These are phyloP conservation scores for Microsporum ferrugineum DNA, from an alignment of 2,329 filamentous ascomycete genomes.

Conservation along the genomic window DNA sequence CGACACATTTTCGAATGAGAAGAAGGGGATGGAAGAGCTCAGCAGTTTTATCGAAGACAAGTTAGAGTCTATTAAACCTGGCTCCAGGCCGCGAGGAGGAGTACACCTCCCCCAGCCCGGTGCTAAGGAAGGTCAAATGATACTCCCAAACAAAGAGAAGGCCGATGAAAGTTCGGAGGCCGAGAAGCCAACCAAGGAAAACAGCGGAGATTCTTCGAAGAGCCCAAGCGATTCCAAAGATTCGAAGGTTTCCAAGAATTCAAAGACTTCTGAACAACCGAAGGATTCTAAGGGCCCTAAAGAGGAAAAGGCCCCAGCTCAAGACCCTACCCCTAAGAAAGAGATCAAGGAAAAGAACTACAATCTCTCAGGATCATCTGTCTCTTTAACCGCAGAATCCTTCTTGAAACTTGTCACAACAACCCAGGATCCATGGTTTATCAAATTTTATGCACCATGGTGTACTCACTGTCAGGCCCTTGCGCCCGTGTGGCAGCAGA, in stretches of 20 bases:
- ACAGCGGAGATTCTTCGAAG: not conserved
- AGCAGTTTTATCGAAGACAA: conserved; percentile 62
- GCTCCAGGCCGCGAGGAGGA: conserved; percentile 58
- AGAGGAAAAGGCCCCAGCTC: conserved; percentile 34
- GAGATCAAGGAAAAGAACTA: conserved; percentile 30
- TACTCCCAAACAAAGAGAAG: conserved; percentile 31
- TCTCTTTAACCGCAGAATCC: conserved; percentile 65
- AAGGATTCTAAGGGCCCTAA: conserved; percentile 31
- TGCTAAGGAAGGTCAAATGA: conserved; percentile 41
- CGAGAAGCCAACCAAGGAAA: not conserved
- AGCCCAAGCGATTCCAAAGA: not conserved
- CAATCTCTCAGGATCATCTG: conserved; percentile 65
- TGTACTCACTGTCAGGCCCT: conserved; percentile 91
- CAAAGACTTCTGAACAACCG: not conserved
- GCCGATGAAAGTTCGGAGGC: not conserved
- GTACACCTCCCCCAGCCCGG: conserved; percentile 61
- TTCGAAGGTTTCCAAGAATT: not conserved
- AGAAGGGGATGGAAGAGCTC: conserved; percentile 54
- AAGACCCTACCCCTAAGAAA: conserved; percentile 18
- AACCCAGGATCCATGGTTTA: conserved; percentile 87
- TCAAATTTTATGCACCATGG: conserved; percentile 98
- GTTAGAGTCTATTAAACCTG: conserved; percentile 68
- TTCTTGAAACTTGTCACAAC: conserved; percentile 80
- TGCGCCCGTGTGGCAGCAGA: conserved; percentile 77
- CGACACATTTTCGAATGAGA: conserved; percentile 50